Percentiles rank a stretch among this genome's conserved stretches.
Conservation (phyloP, 495 filamentous ascomycete species). For the Bombardia bombarda region DNA sequence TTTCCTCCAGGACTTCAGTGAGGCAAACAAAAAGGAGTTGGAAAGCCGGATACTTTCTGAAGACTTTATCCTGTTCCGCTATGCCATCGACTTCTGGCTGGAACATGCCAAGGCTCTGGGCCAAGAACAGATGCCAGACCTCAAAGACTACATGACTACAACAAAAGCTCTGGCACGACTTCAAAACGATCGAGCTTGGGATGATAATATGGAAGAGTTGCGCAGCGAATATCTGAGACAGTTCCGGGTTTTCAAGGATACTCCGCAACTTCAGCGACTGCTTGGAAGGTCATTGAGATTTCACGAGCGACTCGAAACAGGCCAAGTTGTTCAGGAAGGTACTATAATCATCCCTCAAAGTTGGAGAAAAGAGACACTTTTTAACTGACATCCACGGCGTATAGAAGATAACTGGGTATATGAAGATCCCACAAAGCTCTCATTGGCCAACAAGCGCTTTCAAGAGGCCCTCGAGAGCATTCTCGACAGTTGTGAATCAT, state of each 20-base stretch:
- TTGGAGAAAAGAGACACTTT: no score
- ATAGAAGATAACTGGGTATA: not conserved
- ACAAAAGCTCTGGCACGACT: not conserved
- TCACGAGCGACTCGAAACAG: not conserved
- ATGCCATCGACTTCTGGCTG: not conserved
- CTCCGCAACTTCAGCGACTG: not conserved
- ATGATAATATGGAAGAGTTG: not conserved
- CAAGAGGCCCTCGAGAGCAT: not conserved
- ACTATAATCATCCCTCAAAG: no score
- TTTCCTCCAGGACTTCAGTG: not conserved
- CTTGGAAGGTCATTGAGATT: not conserved
- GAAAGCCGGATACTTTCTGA: not conserved
- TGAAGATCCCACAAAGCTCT: not conserved
- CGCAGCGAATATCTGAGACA: not conserved
- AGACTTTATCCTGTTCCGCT: not conserved
- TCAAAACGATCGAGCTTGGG: not conserved
- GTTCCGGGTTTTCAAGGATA: not conserved
- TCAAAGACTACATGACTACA: not conserved
- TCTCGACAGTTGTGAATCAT: not conserved
- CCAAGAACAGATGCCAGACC: not conserved
- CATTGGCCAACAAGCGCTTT: not conserved
- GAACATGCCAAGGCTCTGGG: not conserved
- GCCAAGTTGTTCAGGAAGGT: not conserved
- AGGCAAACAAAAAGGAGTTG: not conserved
- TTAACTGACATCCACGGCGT: no score